These are phyloP conservation scores for Pleurostoma richardsiae DNA, from an alignment of 2,329 filamentous ascomycete species.

Conservation along the genomic window DNA sequence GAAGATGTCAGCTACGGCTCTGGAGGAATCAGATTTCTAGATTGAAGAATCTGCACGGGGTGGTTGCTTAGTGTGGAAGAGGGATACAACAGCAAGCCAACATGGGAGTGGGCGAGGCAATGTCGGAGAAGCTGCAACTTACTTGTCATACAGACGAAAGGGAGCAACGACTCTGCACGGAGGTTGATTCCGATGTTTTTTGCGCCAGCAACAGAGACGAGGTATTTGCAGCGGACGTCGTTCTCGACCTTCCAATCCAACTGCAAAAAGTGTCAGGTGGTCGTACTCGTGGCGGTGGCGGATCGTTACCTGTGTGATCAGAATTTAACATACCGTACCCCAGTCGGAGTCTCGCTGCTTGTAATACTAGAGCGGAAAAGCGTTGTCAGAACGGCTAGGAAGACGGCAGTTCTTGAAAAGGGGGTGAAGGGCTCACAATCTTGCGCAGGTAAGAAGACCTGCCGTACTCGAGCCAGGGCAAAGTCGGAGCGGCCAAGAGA, in stretches of 20 bases:
- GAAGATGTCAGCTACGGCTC: no score
- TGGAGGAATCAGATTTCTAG: not conserved
- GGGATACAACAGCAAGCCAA: not conserved
- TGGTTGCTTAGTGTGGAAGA: not conserved
- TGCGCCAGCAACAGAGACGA: conserved; percentile 1
- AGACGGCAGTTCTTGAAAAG: no score
- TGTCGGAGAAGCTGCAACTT: not conserved
- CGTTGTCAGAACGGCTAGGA: no score
- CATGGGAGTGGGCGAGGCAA: no score
- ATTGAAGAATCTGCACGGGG: not conserved
- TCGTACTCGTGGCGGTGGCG: no score
- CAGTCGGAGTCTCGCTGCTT: no score
- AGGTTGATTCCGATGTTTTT: not conserved
- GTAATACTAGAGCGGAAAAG: no score
- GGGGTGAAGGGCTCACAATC: not conserved
- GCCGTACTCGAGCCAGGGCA: conserved; percentile 2
- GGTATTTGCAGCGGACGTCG: not conserved
- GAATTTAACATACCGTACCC: no score
- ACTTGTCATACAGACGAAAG: not conserved
- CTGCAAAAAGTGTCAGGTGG: not conserved
- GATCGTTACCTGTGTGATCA: no score
- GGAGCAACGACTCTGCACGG: not conserved
- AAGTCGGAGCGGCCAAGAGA: not conserved
- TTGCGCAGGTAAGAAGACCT: not conserved
- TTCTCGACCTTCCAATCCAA: conserved; percentile 6